Evolutionary conservation across 306 rosid genomes (phyloP).

Genomic region (Cicer arietinum): DNA sequence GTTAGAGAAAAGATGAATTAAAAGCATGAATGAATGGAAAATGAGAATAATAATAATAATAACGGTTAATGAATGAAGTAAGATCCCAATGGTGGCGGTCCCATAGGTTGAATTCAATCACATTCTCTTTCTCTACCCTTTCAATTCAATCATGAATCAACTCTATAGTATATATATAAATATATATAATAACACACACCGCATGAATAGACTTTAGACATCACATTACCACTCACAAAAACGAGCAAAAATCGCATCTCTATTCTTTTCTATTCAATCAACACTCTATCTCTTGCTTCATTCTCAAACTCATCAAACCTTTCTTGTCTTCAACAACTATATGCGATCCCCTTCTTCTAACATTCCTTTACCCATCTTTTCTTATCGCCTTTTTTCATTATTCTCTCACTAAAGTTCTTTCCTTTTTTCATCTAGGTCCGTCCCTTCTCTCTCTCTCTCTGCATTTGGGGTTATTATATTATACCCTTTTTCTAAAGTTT

Average conservation of each 20-base stretch:
- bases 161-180: not conserved
- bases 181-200: constrained; percentile 2
- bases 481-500: constrained; percentile 36
- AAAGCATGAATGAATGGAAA: not conserved
- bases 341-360: constrained; percentile 70
- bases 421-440: constrained; percentile 46
- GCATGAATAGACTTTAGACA: constrained; percentile 25
- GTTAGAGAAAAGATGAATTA: constrained; percentile 19
- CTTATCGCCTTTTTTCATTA: constrained; percentile 34
- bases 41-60: not conserved
- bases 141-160: not conserved
- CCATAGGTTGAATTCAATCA: constrained; percentile 18
- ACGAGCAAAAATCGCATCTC: constrained; percentile 50
- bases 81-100: too few relatives aligned
- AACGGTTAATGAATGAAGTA: not conserved
- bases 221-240: not conserved
- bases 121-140: constrained; percentile 23
- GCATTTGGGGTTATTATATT: constrained; percentile 1
- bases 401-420: constrained; percentile 50
- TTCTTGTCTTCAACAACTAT: constrained; percentile 65
- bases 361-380: constrained; percentile 50
- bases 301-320: constrained; percentile 46
- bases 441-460: constrained; percentile 43
- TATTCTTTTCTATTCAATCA: constrained; percentile 4
- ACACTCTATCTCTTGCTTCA: constrained; percentile 82